Base-by-base conservation (phyloP, 2,329 filamentous ascomycete genomes). In the Didymella exigua region DNA sequence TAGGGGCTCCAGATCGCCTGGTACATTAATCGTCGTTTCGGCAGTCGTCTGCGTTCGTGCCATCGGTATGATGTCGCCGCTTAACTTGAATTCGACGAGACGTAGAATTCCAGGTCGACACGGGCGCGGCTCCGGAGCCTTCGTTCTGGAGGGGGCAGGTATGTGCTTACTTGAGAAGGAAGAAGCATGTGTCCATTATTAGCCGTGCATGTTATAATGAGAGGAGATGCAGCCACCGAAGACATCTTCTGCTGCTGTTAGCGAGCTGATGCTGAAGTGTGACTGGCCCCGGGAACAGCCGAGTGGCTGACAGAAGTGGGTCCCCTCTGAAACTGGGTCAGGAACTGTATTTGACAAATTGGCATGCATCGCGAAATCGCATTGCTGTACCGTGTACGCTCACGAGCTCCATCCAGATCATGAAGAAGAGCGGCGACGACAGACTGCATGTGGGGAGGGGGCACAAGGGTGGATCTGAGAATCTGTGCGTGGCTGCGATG, bases 241-340 rank as follows among this genome's bases (percentile, higher is more conserved):
- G 30, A 23, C 38, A 27, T 30, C 14, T 19, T n/a, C 34, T 38
- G 38, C 40, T 46, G 45, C 8, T 44, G 40, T 36, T 49, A 31
- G 29, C 13, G 31, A 41, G 51, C 51, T 45, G 36, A 49, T 23
- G 44, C 38, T 52, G 43, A 34, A 21, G 11, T 41, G 52, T 46
- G 46, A 46, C 41, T 50, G 41, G 18, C 30, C 36, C 19, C 52
- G 52, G 52, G 46, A 47, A 18, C 29, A 46, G 29, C 52, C 52
- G 41, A 27, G 11, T 29, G 38, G 38, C 47, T 49, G 19, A 43
- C 16, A 49, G 27, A 24, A 24, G 37, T 49, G 52, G 52, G 52
- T 29, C 52, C 13, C n/a, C 18, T 30, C 40, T 49, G 52, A 55
- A 55, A 55, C 52, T 13, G 21, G 33, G 31, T 26, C 26, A 29